Evolutionary conservation across 305 asterid genomes (phyloP).

Genomic region (Solanum aculeatissimum): DNA sequence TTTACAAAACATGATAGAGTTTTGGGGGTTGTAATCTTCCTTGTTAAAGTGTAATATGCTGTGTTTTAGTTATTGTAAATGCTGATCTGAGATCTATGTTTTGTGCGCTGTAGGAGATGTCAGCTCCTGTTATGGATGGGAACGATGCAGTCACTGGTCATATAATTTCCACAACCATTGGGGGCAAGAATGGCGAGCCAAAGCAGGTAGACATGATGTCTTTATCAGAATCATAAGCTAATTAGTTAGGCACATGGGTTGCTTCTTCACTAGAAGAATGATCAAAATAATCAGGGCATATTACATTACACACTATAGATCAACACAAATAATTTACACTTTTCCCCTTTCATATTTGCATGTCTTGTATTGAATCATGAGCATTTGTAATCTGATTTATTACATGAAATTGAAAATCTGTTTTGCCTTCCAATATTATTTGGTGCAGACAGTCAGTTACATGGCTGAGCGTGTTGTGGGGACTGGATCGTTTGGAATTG

Average conservation of each 20-base stretch:
- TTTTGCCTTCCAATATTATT: neutral
- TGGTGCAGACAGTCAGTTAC: constrained; percentile 81
- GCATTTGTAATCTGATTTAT: neutral
- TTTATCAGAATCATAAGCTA: neutral
- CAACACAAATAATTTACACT: neutral
- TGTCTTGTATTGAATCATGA: neutral
- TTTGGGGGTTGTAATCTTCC: neutral
- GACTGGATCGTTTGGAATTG: constrained; percentile 87
- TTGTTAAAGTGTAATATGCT: no score
- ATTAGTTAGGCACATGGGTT: neutral
- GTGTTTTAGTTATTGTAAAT: neutral
- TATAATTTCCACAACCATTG: constrained; percentile 87
- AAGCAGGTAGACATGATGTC: constrained; percentile 47
- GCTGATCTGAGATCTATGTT: constrained; percentile 6
- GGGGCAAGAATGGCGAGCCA: constrained; percentile 95
- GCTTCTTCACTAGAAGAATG: neutral
- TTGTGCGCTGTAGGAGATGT: constrained; percentile 48
- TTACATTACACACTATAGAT: neutral
- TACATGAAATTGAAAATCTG: neutral
- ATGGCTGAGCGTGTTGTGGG: constrained; percentile 98
- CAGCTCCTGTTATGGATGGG: constrained; percentile 63
- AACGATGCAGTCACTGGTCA: constrained; percentile 76
- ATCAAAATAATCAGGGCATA: neutral
- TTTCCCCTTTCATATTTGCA: neutral
- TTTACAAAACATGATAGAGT: neutral